A percentile compares a stretch with the other conserved stretches of the same genome.
phyloP scores from a whole-genome alignment of 805 yeast species.

The Candida ovalis region DNA sequence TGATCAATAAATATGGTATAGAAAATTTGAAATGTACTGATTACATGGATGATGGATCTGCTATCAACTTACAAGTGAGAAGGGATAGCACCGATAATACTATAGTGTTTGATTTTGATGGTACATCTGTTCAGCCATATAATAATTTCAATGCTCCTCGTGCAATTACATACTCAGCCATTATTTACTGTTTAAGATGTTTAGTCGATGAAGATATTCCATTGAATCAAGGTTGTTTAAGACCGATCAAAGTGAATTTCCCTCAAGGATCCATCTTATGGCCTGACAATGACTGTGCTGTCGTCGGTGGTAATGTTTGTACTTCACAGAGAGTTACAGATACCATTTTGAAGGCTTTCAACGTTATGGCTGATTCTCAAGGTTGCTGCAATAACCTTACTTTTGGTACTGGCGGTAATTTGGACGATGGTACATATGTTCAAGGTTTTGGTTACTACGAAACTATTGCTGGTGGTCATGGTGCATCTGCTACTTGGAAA shows the following conservation, averaged over 20 bases:
- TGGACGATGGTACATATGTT: constrained; percentile 43
- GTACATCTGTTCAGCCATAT: constrained; percentile 82
- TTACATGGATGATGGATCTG: constrained; percentile 78
- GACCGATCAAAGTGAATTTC: constrained; percentile 66
- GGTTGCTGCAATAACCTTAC: constrained; percentile 95
- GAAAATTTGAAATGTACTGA: constrained; percentile 51
- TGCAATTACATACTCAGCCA: constrained; percentile 86
- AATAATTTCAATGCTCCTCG: constrained; percentile 92
- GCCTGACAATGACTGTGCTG: constrained; percentile 85
- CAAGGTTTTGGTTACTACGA: constrained; percentile 88
- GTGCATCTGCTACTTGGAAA: constrained; percentile 80
- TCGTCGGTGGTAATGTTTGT: constrained; percentile 92
- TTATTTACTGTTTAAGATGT: constrained; percentile 81
- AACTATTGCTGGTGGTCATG: constrained; percentile 94
- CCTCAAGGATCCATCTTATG: constrained; percentile 63
- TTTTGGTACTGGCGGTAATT: constrained; percentile 75
- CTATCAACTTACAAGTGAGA: constrained; percentile 49
- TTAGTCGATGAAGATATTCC: constrained; percentile 87
- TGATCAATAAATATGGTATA: constrained; percentile 40
- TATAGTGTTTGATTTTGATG: constrained; percentile 78
- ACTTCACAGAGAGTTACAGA: constrained; percentile 94
- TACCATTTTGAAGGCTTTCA: constrained; percentile 80
- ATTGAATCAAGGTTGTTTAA: constrained; percentile 86
- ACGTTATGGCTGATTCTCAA: constrained; percentile 91
- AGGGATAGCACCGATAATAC: constrained; percentile 43